Conservation (phyloP, 2,329 filamentous ascomycete species). For the Rhynchosporium graminicola region DNA sequence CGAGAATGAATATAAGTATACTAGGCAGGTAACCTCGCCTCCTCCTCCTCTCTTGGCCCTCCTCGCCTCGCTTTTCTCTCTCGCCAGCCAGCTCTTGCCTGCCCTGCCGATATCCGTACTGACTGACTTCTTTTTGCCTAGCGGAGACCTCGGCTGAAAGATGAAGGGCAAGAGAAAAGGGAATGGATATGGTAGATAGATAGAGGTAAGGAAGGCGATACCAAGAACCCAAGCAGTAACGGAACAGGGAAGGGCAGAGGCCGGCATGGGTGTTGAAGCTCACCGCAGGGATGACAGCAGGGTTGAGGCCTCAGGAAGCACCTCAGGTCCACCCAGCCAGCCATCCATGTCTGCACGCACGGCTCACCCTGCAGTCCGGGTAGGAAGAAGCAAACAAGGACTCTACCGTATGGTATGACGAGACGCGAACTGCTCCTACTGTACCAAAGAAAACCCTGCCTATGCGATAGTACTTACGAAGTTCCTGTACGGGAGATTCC, state of each 20-base stretch:
- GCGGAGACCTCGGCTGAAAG: background rate
- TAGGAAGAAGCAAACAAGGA: background rate
- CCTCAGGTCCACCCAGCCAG: background rate
- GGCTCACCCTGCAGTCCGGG: slow-evolving; percentile 2
- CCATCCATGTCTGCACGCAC: background rate
- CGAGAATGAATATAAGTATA: background rate
- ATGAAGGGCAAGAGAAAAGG: background rate
- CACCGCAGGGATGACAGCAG: background rate
- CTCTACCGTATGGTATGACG: background rate
- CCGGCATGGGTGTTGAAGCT: background rate
- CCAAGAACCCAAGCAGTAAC: background rate
- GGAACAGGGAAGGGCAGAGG: no score
- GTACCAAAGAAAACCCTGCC: slow-evolving; percentile 1
- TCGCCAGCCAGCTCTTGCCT: background rate
- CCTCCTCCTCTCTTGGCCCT: no score
- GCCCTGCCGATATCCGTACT: background rate
- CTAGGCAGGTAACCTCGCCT: background rate
- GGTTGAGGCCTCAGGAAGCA: background rate
- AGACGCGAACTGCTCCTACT: background rate
- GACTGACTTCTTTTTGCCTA: background rate
- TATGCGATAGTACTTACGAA: no score
- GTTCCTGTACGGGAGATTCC: background rate
- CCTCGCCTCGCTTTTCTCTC: background rate
- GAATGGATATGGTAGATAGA: background rate
- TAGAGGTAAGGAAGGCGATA: background rate